phyloP scores from a whole-genome alignment of 1,284 basidiomycete species.

The Pseudozyma flocculosa region DNA sequence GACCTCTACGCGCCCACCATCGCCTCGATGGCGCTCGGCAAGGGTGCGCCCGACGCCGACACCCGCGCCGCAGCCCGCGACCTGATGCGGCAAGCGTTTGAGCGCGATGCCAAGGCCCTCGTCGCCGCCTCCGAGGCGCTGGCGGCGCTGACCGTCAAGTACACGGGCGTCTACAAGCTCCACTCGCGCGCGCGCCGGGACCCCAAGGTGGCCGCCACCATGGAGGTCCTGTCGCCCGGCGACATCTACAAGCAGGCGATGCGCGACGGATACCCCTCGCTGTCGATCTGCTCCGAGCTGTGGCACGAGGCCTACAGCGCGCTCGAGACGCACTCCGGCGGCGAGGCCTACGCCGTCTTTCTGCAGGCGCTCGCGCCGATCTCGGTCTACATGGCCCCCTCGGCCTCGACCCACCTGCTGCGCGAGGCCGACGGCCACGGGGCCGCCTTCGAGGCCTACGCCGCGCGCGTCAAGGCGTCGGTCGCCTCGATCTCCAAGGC shows the following conservation, averaged over 20 bases:
- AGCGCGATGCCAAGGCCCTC: conserved; percentile 23
- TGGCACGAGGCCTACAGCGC: conserved; percentile 33
- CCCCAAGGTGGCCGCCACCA: neutral
- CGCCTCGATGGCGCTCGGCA: conserved; percentile 25
- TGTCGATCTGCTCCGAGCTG: conserved; percentile 30
- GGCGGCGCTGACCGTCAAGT: conserved; percentile 14
- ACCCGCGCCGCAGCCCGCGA: conserved; percentile 24
- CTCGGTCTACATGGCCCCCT: conserved; percentile 25
- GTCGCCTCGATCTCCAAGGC: conserved; percentile 23
- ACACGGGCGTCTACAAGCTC: conserved; percentile 14
- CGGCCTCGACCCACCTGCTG: conserved; percentile 33
- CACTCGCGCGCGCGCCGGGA: neutral
- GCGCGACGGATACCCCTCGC: conserved; percentile 12
- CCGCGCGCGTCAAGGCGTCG: conserved; percentile 22
- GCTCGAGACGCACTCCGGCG: conserved; percentile 8
- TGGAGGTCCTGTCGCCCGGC: conserved; percentile 4
- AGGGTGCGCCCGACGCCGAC: conserved; percentile 8
- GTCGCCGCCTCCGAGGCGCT: conserved; percentile 16
- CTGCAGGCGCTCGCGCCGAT: conserved; percentile 26
- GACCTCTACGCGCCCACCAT: conserved; percentile 44
- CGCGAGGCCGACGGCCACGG: conserved; percentile 11
- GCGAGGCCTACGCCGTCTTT: conserved; percentile 27
- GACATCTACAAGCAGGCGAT: conserved; percentile 17
- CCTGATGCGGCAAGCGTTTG: conserved; percentile 30
- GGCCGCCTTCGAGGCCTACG: conserved; percentile 26